Evolutionary conservation across 2,329 filamentous ascomycete species (phyloP), one percentile per base, ranked within the genome.

Genomic region (Aschersonia sp.): DNA sequence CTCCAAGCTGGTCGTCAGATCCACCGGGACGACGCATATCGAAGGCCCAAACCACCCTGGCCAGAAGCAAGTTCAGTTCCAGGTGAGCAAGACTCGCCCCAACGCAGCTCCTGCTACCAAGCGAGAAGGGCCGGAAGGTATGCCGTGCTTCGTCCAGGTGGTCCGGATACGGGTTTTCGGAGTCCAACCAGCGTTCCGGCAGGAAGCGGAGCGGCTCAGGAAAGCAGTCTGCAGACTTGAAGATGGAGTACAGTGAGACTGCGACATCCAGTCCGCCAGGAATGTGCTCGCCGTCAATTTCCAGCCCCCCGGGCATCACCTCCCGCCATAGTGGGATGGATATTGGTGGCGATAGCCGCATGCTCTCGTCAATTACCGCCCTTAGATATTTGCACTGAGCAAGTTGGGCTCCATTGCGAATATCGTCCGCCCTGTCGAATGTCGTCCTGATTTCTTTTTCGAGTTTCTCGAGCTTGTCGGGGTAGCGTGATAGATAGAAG

Each of bases 131-230:
- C 6, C 39, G 32, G 29, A 44, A 40, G n/a, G 30, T 49, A 32
- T 35, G 32, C 30, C 35, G 42, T 9, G 22, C 14, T 43, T 48
- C 47, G 2, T 48, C 37, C 12, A 41, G 12, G 30, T 44, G 29
- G 12, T 14, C 12, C 7, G 41, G 41, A 42, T 42, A 14, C 9
- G 45, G 10, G 4, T 39, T 45, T 10, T 45, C 47, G 5, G 45
- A 22, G 6, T 45, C 47, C 30, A 48, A 43, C 53, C 53, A 54
- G 33, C 53, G 46, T 6, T 47, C 46, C 10, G 52, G 50, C n/a
- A 47, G 37, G 45, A 52, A 53, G 22, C 6, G 45, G 35, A 52
- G 49, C 6, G 53, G 53, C 10, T 55, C 48, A 10, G 50, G 46
- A 45, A 55, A 55, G 48, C 44, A 47, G 7, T 46, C 42, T 4